A percentile compares a stretch with the other conserved stretches of the same genome.
These are phyloP conservation scores for Candida gigantensis DNA, from an alignment of 1,139 yeast genomes.

Conservation along the genomic window DNA sequence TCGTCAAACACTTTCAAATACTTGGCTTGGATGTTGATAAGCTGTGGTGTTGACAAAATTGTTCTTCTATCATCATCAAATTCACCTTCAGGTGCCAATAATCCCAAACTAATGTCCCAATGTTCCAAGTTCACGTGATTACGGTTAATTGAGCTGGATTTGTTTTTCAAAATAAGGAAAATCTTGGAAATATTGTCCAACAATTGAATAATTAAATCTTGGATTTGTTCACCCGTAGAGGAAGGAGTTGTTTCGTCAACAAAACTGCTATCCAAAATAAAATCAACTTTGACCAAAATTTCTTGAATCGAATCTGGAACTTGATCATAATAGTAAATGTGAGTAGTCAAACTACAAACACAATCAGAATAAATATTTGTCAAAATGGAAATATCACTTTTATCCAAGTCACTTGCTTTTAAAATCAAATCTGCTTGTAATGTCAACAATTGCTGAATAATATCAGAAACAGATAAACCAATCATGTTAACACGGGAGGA, in stretches of 20 bases:
- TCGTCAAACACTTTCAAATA: slow-evolving; percentile 36
- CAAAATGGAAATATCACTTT: slow-evolving; percentile 26
- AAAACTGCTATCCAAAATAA: slow-evolving; percentile 28
- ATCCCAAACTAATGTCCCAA: slow-evolving; percentile 44
- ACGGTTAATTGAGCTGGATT: slow-evolving; percentile 37
- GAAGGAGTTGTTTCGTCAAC: slow-evolving; percentile 14
- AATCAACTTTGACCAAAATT: slow-evolving; percentile 43
- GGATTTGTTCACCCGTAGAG: slow-evolving; percentile 20
- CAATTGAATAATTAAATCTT: slow-evolving; percentile 29
- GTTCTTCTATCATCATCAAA: slow-evolving; percentile 17
- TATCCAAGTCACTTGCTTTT: slow-evolving; percentile 23
- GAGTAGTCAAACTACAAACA: slow-evolving; percentile 65
- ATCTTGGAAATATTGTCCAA: slow-evolving; percentile 36
- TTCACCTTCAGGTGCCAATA: slow-evolving; percentile 32
- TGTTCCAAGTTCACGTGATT: slow-evolving; percentile 44
- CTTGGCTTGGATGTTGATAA: slow-evolving; percentile 32
- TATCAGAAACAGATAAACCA: slow-evolving; percentile 87
- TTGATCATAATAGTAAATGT: slow-evolving; percentile 77
- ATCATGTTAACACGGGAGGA: slow-evolving; percentile 80
- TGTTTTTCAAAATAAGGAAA: slow-evolving; percentile 30
- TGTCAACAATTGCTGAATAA: slow-evolving; percentile 60
- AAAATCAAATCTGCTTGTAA: slow-evolving; percentile 55
- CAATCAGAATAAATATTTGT: slow-evolving; percentile 43
- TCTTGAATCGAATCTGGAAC: slow-evolving; percentile 73
- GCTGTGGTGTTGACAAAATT: slow-evolving; percentile 24